Conservation (phyloP, 2,329 filamentous ascomycete genomes). For the Sphaerostilbella broomeana region DNA sequence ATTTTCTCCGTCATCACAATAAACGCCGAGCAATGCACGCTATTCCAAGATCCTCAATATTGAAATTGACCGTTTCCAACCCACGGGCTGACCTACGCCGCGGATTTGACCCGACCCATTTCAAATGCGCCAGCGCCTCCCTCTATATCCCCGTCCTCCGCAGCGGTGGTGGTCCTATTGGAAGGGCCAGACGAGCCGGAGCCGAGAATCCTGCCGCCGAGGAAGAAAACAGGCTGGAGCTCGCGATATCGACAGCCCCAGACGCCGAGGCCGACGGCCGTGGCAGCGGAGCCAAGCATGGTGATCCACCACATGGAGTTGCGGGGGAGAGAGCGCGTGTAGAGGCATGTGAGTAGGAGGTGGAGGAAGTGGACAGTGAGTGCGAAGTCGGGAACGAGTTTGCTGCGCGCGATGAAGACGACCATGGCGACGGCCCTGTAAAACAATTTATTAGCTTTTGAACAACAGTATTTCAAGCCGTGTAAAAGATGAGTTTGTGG, state of each 20-base stretch:
- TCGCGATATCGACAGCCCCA: constrained; percentile 93
- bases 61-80: neutral
- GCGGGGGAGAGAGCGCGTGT: constrained; percentile 67
- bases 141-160: constrained; percentile 17
- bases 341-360: constrained; percentile 69
- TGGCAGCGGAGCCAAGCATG: constrained; percentile 41
- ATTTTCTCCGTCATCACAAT: neutral
- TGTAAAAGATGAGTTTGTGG: constrained; percentile 9
- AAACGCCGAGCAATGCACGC: constrained; percentile 13
- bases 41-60: neutral
- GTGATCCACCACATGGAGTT: constrained; percentile 81
- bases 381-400: constrained; percentile 91
- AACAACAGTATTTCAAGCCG: neutral
- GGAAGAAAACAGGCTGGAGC: constrained; percentile 81
- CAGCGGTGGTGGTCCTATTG: constrained; percentile 19
- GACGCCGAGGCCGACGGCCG: constrained; percentile 59
- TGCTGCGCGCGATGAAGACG: constrained; percentile 76
- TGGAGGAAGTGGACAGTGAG: constrained; percentile 82
- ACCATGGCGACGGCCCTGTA: constrained; percentile 75
- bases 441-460: neutral
- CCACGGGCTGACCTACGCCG: constrained; percentile 5
- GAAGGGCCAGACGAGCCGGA: constrained; percentile 18
- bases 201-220: constrained; percentile 45
- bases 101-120: constrained; percentile 49
- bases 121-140: constrained; percentile 53